Evolutionary conservation across 805 yeast species (phyloP).

Genomic region (Candida chilensis): DNA sequence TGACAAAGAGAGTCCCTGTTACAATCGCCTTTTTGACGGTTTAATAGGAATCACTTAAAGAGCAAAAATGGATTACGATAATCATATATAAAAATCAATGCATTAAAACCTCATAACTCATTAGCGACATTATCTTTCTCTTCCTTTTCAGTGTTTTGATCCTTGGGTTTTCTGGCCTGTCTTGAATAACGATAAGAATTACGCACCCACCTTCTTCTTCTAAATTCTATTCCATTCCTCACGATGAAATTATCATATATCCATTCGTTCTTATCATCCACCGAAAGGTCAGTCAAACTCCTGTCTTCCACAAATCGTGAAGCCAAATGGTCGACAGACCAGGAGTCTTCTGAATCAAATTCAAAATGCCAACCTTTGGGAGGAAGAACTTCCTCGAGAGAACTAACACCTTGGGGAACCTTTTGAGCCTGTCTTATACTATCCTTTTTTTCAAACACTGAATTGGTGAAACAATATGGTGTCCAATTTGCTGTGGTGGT

Average conservation of each 20-base stretch:
- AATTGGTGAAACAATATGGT: conserved; percentile 45
- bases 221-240: conserved; percentile 25
- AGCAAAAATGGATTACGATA: too few species aligned
- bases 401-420: conserved; percentile 57
- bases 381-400: conserved; percentile 46
- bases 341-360: conserved; percentile 35
- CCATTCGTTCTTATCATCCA: conserved; percentile 37
- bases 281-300: conserved; percentile 18
- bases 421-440: conserved; percentile 33
- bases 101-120: too few species aligned
- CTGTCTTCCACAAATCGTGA: conserved; percentile 42
- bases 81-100: too few species aligned
- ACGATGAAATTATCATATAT: conserved; percentile 26
- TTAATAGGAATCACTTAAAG: conserved; percentile 21
- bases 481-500: conserved; percentile 54
- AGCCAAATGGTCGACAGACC: conserved; percentile 58
- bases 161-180: too few species aligned
- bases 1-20: conserved; percentile 31
- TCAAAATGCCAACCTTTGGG: conserved; percentile 74
- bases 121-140: too few species aligned
- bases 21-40: conserved; percentile 44
- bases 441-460: conserved; percentile 44
- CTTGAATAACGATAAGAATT: conserved; percentile 38
- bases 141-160: too few species aligned
- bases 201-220: conserved; percentile 49